Percentiles rank a stretch among this genome's conserved stretches.
Evolutionary conservation across 306 rosid genomes (phyloP).

Genomic region (Malus sieversii): DNA sequence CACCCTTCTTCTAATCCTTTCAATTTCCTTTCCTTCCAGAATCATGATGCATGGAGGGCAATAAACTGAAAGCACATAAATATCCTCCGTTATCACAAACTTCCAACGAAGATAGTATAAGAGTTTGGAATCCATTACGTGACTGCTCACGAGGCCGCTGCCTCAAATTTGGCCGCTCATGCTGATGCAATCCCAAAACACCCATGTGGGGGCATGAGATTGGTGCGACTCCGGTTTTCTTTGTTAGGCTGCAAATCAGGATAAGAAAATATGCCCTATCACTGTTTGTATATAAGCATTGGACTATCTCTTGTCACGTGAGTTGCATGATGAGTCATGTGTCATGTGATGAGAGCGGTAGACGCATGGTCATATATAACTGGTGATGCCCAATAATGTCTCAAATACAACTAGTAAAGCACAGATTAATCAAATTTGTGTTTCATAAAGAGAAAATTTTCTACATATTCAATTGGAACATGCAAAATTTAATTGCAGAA

Average conservation of each 20-base stretch:
- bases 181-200: background rate
- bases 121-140: background rate
- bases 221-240: no score
- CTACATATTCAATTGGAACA: background rate
- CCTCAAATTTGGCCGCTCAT: background rate
- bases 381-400: no score
- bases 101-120: background rate
- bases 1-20: background rate
- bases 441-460: background rate
- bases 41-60: background rate
- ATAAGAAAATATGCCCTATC: no score
- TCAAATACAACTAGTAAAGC: no score
- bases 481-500: background rate
- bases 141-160: background rate
- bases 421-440: background rate
- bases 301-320: no score
- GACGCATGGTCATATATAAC: no score
- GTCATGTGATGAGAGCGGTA: no score
- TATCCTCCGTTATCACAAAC: background rate
- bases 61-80: background rate
- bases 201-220: no score
- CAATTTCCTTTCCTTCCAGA: background rate
- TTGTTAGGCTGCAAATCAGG: no score
- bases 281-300: no score
- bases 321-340: no score